A percentile compares a stretch with the other conserved stretches of the same genome.
Evolutionary conservation across 306 rosid species (phyloP).

Genomic region (Quercus engelmannii): DNA sequence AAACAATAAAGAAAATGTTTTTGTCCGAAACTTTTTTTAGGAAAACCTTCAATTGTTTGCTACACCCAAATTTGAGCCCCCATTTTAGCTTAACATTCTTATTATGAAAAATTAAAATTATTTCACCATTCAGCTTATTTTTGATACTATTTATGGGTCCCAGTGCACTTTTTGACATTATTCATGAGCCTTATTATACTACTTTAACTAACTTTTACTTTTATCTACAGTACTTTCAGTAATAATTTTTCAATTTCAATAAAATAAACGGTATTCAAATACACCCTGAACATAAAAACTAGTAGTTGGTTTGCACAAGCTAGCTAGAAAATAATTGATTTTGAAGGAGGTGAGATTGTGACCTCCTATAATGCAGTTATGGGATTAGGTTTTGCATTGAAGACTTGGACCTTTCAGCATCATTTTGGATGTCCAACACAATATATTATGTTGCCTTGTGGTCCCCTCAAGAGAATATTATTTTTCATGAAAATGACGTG

Average conservation of each 20-base stretch:
- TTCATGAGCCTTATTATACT: rapidly evolving
- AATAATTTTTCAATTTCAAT: too few relatives aligned
- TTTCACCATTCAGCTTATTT: too few relatives aligned
- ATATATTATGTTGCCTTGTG: slow-evolving; percentile 44
- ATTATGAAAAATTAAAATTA: neutral
- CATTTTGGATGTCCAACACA: slow-evolving; percentile 35
- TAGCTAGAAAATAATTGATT: slow-evolving; percentile 16
- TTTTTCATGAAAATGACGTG: slow-evolving; percentile 23
- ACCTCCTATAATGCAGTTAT: slow-evolving; percentile 53
- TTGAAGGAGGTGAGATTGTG: slow-evolving; percentile 37
- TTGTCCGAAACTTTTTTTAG: too few relatives aligned
- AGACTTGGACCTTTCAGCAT: slow-evolving; percentile 36
- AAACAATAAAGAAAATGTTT: too few relatives aligned
- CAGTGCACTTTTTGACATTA: too few relatives aligned
- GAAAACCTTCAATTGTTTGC: too few relatives aligned
- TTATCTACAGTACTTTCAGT: too few relatives aligned
- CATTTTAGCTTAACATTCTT: too few relatives aligned
- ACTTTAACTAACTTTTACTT: too few relatives aligned
- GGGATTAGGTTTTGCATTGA: slow-evolving; percentile 60
- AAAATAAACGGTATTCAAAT: too few relatives aligned
- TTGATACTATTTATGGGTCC: rapidly evolving
- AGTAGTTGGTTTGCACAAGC: slow-evolving; percentile 23
- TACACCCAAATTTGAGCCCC: too few relatives aligned
- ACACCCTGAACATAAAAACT: slow-evolving; percentile 18
- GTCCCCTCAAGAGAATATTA: slow-evolving; percentile 54